Conservation (phyloP, 1,139 yeast species). For the Yamadazyma sp. region DNA sequence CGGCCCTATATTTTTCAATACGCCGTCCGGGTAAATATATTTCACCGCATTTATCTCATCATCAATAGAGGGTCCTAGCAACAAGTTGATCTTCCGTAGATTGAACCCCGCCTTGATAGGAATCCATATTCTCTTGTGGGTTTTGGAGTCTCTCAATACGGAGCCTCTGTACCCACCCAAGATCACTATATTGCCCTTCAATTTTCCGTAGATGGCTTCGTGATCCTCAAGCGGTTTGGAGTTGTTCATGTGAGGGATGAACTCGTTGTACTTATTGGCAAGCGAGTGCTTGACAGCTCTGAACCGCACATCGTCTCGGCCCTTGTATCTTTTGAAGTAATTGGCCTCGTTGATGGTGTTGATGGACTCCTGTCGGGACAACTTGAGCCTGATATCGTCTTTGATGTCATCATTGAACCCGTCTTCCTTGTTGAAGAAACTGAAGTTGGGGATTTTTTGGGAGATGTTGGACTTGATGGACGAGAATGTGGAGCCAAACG, state of each 20-base stretch:
- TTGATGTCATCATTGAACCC: constrained; percentile 20
- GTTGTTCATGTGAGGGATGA: constrained; percentile 30
- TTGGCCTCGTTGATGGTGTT: constrained; percentile 65
- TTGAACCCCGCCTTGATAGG: constrained; percentile 86
- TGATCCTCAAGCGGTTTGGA: constrained; percentile 24
- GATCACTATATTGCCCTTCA: constrained; percentile 76
- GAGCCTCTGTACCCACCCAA: constrained; percentile 91
- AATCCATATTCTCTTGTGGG: constrained; percentile 76
- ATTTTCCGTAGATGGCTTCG: constrained; percentile 38
- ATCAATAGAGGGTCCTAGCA: constrained; percentile 68
- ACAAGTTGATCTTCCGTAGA: constrained; percentile 63
- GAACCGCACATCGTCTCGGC: constrained; percentile 64
- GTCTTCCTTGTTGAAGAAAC: constrained; percentile 17
- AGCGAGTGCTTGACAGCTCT: constrained; percentile 68
- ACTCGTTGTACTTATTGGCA: constrained; percentile 47
- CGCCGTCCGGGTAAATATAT: constrained; percentile 68
- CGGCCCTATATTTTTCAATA: constrained; percentile 83
- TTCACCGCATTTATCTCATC: constrained; percentile 57
- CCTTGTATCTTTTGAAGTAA: constrained; percentile 54
- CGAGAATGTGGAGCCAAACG: constrained; percentile 34
- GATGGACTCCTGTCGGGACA: constrained; percentile 58
- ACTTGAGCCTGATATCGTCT: constrained; percentile 42
- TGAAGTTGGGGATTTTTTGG: constrained; percentile 19
- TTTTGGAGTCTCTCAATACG: constrained; percentile 63
- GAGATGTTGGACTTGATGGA: constrained; percentile 23